Evolutionary conservation across 2,329 filamentous ascomycete species (phyloP).

Genomic region (Bipolaris zeicola): DNA sequence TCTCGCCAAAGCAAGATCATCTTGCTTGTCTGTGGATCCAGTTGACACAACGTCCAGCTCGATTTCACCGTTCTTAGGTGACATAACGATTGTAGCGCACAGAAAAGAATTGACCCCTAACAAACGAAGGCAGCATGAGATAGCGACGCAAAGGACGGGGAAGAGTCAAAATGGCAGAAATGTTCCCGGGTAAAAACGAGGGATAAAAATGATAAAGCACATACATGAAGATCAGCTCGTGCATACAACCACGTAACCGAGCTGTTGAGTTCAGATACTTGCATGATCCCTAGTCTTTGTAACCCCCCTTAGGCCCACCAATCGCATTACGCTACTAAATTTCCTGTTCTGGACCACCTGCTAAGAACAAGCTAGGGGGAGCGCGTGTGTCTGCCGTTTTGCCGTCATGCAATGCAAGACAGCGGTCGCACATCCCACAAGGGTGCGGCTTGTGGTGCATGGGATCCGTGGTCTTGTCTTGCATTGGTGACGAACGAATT

Average conservation of each 20-base stretch:
- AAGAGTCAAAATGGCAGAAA: neutral
- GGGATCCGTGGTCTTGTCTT: neutral
- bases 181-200: constrained; percentile 1
- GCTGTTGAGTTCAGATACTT: constrained; percentile 4
- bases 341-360: constrained; percentile 17
- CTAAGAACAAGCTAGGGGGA: constrained; percentile 15
- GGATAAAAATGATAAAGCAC: neutral
- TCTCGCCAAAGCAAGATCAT: constrained; percentile 26
- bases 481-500: neutral
- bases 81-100: constrained; percentile 16
- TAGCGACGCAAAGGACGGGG: neutral
- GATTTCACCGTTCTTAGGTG: constrained; percentile 18
- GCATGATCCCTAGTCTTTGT: neutral
- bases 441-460: constrained; percentile 5
- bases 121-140: neutral
- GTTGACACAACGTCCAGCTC: constrained; percentile 17
- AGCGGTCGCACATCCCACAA: constrained; percentile 5
- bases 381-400: constrained; percentile 1
- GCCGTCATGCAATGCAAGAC: constrained; percentile 11
- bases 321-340: constrained; percentile 3
- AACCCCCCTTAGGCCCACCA: constrained; percentile 7
- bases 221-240: constrained; percentile 5
- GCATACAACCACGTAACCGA: constrained; percentile 8
- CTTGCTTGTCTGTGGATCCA: constrained; percentile 17
- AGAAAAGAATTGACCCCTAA: neutral